Evolutionary conservation across 345 rosid genomes (phyloP).

Genomic region (Odontarrhena argentea): DNA sequence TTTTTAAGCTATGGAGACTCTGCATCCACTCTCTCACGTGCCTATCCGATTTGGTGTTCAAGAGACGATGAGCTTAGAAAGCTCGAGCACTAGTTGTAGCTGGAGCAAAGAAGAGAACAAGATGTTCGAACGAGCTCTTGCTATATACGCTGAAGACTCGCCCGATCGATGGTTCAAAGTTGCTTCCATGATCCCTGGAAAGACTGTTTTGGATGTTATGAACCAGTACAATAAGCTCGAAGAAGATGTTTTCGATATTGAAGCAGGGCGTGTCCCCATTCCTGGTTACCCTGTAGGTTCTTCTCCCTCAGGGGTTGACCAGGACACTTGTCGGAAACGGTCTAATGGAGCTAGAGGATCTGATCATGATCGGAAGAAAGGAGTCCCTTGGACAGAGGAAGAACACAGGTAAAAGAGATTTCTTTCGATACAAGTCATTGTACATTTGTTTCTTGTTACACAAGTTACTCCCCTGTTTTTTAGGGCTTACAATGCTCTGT

Average conservation of each 20-base stretch:
- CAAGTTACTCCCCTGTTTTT: slow-evolving; percentile 29
- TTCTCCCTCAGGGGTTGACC: slow-evolving; percentile 45
- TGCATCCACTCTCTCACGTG: slow-evolving; percentile 48
- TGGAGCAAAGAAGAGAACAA: slow-evolving; percentile 89
- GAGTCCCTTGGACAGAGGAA: slow-evolving; percentile 98
- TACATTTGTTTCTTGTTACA: slow-evolving; percentile 17
- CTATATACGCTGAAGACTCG: slow-evolving; percentile 60
- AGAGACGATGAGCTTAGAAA: slow-evolving; percentile 30
- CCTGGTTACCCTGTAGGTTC: slow-evolving; percentile 65
- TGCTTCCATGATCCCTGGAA: slow-evolving; percentile 75
- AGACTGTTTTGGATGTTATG: slow-evolving; percentile 67
- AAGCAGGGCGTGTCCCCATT: slow-evolving; percentile 73
- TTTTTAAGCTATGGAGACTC: slow-evolving; percentile 55
- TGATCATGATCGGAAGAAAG: slow-evolving; percentile 90
- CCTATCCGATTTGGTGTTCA: slow-evolving; percentile 39
- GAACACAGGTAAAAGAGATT: slow-evolving; percentile 72
- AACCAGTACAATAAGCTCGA: slow-evolving; percentile 67
- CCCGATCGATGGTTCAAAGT: slow-evolving; percentile 74
- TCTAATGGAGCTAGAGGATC: slow-evolving; percentile 43
- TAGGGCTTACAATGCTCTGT: slow-evolving; percentile 26
- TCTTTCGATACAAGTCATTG: background rate
- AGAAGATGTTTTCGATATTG: slow-evolving; percentile 70
- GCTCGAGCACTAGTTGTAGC: slow-evolving; percentile 29
- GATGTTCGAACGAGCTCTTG: slow-evolving; percentile 76
- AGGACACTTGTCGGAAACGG: slow-evolving; percentile 55